Conservation (phyloP, 2,329 filamentous ascomycete species). For the Botrytis byssoidea region DNA sequence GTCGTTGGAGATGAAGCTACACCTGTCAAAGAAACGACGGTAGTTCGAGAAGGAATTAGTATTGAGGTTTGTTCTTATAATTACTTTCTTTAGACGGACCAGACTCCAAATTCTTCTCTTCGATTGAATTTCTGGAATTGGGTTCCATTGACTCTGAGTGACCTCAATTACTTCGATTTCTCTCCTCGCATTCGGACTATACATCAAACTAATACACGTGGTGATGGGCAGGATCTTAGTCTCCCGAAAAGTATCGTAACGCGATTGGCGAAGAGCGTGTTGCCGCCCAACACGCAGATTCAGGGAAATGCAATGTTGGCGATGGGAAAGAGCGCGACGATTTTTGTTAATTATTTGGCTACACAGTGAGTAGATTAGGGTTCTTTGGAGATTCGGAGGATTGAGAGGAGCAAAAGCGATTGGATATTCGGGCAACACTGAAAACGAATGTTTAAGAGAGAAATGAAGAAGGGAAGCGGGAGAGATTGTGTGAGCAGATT, state of each 20-base stretch:
- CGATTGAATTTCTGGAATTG: neutral
- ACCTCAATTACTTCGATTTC: neutral
- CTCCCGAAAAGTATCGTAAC: conserved; percentile 81
- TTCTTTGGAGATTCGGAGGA: neutral
- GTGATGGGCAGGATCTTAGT: conserved; percentile 63
- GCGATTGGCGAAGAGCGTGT: conserved; percentile 73
- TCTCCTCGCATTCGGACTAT: neutral
- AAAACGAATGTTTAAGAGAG: neutral
- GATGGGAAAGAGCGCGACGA: conserved; percentile 76
- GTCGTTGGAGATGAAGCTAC: conserved; percentile 44
- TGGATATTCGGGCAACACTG: neutral
- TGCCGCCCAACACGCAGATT: conserved; percentile 79
- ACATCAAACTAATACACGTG: neutral
- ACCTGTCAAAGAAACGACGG: conserved; percentile 31
- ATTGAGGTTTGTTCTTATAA: conserved; percentile 50
- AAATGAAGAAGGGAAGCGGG: neutral
- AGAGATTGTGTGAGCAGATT: neutral
- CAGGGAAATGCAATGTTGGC: conserved; percentile 79
- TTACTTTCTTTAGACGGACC: neutral
- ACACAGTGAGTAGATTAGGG: conserved; percentile 57
- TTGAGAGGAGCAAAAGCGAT: neutral
- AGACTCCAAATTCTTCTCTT: neutral
- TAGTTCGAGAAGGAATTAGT: conserved; percentile 36
- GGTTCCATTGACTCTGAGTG: too few species aligned
- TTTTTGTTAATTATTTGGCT: conserved; percentile 80